Percentiles rank a stretch among this genome's conserved stretches.
These are phyloP conservation scores for Dactylellina leptospora DNA, from an alignment of 2,329 filamentous ascomycete species.

Conservation along the genomic window DNA sequence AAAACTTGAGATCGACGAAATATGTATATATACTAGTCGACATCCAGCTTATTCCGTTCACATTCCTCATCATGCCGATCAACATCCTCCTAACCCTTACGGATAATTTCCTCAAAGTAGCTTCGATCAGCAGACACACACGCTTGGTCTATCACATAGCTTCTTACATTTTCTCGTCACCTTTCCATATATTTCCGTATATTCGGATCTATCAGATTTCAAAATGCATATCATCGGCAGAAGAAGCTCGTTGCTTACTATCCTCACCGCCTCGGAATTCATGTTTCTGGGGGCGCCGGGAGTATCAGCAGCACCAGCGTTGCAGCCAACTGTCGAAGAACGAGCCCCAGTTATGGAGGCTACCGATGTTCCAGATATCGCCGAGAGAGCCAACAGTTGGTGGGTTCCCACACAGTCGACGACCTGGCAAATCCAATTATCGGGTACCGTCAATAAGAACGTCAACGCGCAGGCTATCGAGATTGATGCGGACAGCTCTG, in stretches of 20 bases:
- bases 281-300: constrained; percentile 18
- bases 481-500: constrained; percentile 68
- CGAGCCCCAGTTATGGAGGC: background rate
- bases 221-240: constrained; percentile 42
- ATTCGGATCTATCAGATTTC: background rate
- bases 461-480: constrained; percentile 63
- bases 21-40: constrained; percentile 27
- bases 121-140: constrained; percentile 13
- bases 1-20: no score
- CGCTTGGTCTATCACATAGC: background rate
- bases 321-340: constrained; percentile 23
- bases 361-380: constrained; percentile 1
- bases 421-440: constrained; percentile 48
- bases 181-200: background rate
- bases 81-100: constrained; percentile 10
- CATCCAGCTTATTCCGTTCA: constrained; percentile 9
- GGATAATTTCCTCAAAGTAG: constrained; percentile 1
- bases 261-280: constrained; percentile 33
- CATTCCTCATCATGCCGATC: constrained; percentile 24
- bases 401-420: constrained; percentile 39
- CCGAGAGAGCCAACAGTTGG: constrained; percentile 17
- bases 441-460: constrained; percentile 60
- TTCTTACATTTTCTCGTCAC: no score
- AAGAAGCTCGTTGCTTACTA: constrained; percentile 29
- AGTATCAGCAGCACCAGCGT: constrained; percentile 24